Evolutionary conservation across 805 yeast species (phyloP).

Genomic region (Zygoascus tannicola): DNA sequence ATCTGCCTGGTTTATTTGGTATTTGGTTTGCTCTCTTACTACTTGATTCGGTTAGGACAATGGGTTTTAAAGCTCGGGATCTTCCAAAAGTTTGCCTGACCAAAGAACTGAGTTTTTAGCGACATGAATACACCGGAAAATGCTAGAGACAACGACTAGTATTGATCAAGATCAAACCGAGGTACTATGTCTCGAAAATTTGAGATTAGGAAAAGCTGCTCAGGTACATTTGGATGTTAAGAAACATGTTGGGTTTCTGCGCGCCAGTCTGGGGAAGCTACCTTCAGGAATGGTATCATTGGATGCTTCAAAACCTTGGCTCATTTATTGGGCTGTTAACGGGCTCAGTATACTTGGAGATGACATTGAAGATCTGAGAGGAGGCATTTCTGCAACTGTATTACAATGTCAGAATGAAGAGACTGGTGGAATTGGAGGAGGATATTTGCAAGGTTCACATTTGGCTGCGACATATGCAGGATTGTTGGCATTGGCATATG

Average conservation of each 20-base stretch:
- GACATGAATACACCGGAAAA: too few species aligned
- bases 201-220: background rate
- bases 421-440: conserved; percentile 79
- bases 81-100: too few species aligned
- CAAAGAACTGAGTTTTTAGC: too few species aligned
- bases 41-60: too few species aligned
- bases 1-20: too few species aligned
- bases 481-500: conserved; percentile 47
- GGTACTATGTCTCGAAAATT: background rate
- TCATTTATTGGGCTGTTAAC: conserved; percentile 75
- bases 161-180: background rate
- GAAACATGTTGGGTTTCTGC: conserved; percentile 39
- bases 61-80: too few species aligned
- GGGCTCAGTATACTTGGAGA: conserved; percentile 37
- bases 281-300: conserved; percentile 45
- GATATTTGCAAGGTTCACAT: conserved; percentile 72
- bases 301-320: conserved; percentile 92
- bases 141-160: background rate
- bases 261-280: conserved; percentile 35
- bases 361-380: conserved; percentile 20
- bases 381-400: conserved; percentile 23
- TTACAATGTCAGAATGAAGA: conserved; percentile 24
- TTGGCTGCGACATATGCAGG: conserved; percentile 80
- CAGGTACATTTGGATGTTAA: background rate
- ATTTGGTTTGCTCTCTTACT: too few species aligned